Evolutionary conservation across 2,329 filamentous ascomycete genomes (phyloP).

Genomic region (Thielaviopsis punctulata): DNA sequence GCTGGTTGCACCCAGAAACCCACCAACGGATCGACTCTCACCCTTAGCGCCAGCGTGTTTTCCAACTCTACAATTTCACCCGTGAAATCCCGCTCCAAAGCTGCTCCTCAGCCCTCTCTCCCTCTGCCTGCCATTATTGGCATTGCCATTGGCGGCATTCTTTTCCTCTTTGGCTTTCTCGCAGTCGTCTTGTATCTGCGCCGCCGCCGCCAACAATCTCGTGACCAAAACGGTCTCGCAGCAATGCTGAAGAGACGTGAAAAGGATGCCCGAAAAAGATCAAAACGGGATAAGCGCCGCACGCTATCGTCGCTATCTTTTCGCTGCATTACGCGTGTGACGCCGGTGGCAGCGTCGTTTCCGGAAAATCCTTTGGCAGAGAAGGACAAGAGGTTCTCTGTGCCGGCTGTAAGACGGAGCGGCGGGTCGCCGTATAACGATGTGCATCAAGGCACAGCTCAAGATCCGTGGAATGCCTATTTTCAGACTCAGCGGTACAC

Average conservation of each 20-base stretch:
- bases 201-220: slow-evolving; percentile 26
- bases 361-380: not conserved
- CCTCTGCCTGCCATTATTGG: slow-evolving; percentile 4
- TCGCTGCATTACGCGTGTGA: slow-evolving; percentile 30
- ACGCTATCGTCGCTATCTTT: slow-evolving; percentile 32
- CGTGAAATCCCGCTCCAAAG: not conserved
- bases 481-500: not conserved
- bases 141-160: slow-evolving; percentile 22
- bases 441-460: not conserved
- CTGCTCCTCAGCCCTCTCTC: not conserved
- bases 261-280: not conserved
- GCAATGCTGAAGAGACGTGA: slow-evolving; percentile 14
- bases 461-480: not conserved
- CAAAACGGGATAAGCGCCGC: slow-evolving; percentile 16
- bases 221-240: slow-evolving; percentile 16
- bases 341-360: slow-evolving; percentile 23
- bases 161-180: slow-evolving; percentile 22
- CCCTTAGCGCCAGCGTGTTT: slow-evolving; percentile 30
- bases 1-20: slow-evolving; percentile 34
- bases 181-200: slow-evolving; percentile 27
- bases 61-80: slow-evolving; percentile 15
- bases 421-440: not conserved
- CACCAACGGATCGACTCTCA: slow-evolving; percentile 19
- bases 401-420: not conserved
- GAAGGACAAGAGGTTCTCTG: not conserved